phyloP scores from a whole-genome alignment of 805 yeast species.

The Saturnispora dispora region DNA sequence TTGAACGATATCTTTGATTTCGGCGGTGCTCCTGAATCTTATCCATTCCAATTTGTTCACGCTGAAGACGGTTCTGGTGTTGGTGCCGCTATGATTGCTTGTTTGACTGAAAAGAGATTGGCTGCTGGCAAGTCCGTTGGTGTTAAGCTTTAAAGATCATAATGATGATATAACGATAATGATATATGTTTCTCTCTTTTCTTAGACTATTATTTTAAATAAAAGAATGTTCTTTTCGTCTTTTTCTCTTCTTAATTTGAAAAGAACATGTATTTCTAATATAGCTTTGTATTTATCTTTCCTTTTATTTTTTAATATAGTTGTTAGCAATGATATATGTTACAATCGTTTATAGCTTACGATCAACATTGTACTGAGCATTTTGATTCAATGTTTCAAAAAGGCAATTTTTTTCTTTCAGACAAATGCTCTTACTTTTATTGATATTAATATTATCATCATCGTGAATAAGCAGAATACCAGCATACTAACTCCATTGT shows the following conservation, averaged over 20 bases:
- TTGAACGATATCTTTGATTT: conserved; percentile 85
- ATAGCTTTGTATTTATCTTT: background rate
- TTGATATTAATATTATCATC: background rate
- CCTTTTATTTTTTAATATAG: background rate
- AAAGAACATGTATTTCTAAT: background rate
- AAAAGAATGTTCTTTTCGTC: background rate
- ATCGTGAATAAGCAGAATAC: background rate
- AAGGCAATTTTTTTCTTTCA: background rate
- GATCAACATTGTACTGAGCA: background rate
- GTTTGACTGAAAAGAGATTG: conserved; percentile 77
- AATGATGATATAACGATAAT: background rate
- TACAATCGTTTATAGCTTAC: background rate
- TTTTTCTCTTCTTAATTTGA: too few species aligned
- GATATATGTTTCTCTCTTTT: conserved; percentile 1
- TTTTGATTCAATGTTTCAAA: background rate
- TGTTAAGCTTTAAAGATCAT: conserved; percentile 1
- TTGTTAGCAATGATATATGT: background rate
- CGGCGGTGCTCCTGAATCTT: conserved; percentile 27
- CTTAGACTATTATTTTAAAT: background rate
- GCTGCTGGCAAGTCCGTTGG: conserved; percentile 47
- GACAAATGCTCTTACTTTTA: background rate
- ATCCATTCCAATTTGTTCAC: conserved; percentile 21
- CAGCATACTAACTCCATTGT: background rate
- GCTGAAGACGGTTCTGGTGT: conserved; percentile 94
- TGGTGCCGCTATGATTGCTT: conserved; percentile 97